Evolutionary conservation across 352 stramenopile species (phyloP), one percentile per base, ranked within the genome.

Genomic region (Globisporangium cederbergense): DNA sequence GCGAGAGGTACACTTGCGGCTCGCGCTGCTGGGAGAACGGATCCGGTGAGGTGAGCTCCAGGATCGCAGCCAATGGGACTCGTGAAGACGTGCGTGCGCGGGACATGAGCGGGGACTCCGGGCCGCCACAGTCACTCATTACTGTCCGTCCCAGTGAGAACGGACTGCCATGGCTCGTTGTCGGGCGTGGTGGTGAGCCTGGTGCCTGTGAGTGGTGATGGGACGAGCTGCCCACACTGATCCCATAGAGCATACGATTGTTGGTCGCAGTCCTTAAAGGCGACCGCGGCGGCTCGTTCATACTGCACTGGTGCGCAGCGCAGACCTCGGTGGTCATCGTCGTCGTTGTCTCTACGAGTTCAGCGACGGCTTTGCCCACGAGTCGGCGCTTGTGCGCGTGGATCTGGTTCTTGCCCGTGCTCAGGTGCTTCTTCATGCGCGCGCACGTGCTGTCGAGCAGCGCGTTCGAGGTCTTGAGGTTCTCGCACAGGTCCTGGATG

Each of bases 341-440:
- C 47, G 64, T 40, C 0, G 43, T 46, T 13, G 43, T 53, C 16
- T 74, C 64, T 11, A 71, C 58, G 4, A 70, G 55, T 30, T 76
- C 70, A 3, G 57, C 16, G 6, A 64, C 64, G 8, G 64, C 51
- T 58, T 78, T 77, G 10, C 73, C 67, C 10, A 70, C 30, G 7
- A 83, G 54, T 18, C 60, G 71, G 20, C 73, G 66, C 68, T 87
- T 87, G 60, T 91, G 81, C 18, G 64, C 65, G 32, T 81, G 72
- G 8, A 91, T 65, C 13, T 89, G 78, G 65, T 81, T 80, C 45
- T 80, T 78, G 8, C 76, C 79, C 5, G 54, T 51, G 2, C 51
- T 46, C 9, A 93, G 59, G 3, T 76, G 70, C 56, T 88, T 78
- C 62, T 87, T 84, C 75, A 93, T 83, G 28, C 78, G 76, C n/a